Evolutionary conservation across 495 filamentous ascomycete species (phyloP), one percentile per base, ranked within the genome.

Genomic region (Xanthoparmelia taractica): DNA sequence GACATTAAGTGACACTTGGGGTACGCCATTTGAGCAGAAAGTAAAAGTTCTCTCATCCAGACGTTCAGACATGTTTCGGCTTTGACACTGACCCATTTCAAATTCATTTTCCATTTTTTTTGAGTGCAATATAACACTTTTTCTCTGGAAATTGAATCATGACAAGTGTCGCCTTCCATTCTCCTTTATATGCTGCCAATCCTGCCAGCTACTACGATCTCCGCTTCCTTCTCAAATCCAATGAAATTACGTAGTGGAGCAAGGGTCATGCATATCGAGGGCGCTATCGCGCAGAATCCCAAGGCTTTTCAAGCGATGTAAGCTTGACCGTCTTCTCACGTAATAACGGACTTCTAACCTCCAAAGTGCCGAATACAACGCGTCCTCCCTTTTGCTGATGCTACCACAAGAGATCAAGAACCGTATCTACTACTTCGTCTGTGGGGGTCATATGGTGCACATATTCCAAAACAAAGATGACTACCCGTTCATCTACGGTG

Each of bases 391-490:
- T 15, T 25, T 43, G 2, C 31, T 56, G 43, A 36, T 40, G 13
- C 54, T 56, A 41, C 60, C 38, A 52, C 48, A 29, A 31, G 47
- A 56, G 36, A 43, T 59, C 37, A 59, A 43, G 33, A 40, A 41
- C 38, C 57, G 31, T 8, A 59, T 59, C 38, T 59, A 43, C 17
- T 20, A 59, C 18, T 17, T 29, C 6, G 38, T 59, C 27, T 33
- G 38, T 17, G 57, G 57, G 2, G 57, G 57, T 12, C 34, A 43
- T 12, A 43, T 33, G 38, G 38, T 59, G 37, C 57, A 59, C 36
- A 43, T 63, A 36, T 25, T 38, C 5, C 45, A 48, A 27, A 31
- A 31, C 7, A 25, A 54, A 4, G 1, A 20, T 6, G 10, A 40
- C 31, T 12, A 54, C 50, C 17, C 2, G 6, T 29, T 33, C 50